Evolutionary conservation across 1,139 yeast genomes (phyloP).

Genomic region (Pneumocystis wakefieldiae): DNA sequence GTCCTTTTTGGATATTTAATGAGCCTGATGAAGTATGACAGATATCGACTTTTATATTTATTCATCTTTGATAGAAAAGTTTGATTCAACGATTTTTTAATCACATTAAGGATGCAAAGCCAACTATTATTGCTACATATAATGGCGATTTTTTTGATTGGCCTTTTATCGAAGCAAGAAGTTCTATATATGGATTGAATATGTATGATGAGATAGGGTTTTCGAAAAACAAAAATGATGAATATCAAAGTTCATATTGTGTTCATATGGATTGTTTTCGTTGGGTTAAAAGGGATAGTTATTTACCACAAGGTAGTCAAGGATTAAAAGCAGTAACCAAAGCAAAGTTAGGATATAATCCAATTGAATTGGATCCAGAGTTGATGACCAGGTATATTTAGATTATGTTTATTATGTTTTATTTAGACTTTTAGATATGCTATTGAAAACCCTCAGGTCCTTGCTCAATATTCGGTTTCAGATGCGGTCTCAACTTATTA

Average conservation of each 20-base stretch:
- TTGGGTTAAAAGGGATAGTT: conserved; percentile 98
- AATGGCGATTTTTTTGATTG: conserved; percentile 99
- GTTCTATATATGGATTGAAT: conserved; percentile 66
- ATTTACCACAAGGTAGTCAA: conserved; percentile 95
- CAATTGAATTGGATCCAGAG: conserved; percentile 93
- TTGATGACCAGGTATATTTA: conserved; percentile 61
- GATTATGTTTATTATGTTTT: neutral
- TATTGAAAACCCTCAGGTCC: conserved; percentile 73
- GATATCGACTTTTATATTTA: neutral
- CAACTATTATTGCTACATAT: conserved; percentile 91
- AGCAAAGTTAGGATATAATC: conserved; percentile 88
- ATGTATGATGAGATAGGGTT: conserved; percentile 93
- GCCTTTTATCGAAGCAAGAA: conserved; percentile 92
- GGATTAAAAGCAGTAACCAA: conserved; percentile 97
- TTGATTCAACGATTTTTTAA: conserved; percentile 67
- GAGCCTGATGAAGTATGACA: conserved; percentile 50
- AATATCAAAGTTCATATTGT: conserved; percentile 83
- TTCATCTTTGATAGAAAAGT: conserved; percentile 28
- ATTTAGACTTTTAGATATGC: conserved; percentile 38
- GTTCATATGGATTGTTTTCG: conserved; percentile 94
- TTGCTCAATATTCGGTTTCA: conserved; percentile 94
- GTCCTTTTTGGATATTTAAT: conserved; percentile 75
- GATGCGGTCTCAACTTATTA: conserved; percentile 99
- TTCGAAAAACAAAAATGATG: conserved; percentile 76
- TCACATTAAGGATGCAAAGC: conserved; percentile 72